Evolutionary conservation across 257 asterid genomes (phyloP).

Genomic region (Ilex asprella): DNA sequence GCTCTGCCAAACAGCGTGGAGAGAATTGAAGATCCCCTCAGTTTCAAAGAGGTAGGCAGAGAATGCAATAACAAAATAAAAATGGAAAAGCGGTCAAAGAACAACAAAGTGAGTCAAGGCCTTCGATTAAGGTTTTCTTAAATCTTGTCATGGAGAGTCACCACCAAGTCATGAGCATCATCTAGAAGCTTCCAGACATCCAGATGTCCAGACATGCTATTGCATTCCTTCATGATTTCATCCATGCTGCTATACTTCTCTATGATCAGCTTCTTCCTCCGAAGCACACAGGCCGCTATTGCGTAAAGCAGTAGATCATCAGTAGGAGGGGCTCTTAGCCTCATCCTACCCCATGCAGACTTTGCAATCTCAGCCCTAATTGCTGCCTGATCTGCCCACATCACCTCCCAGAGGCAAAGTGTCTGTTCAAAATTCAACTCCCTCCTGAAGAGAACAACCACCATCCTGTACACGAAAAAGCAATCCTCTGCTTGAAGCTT

Average conservation of each 20-base stretch:
- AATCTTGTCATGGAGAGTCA: constrained; percentile 68
- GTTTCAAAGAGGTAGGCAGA: background rate
- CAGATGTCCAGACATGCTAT: constrained; percentile 76
- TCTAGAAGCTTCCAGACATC: constrained; percentile 86
- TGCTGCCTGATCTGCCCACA: constrained; percentile 99
- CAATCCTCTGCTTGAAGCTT: constrained; percentile 90
- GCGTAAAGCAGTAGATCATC: constrained; percentile 81
- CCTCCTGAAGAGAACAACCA: constrained; percentile 79
- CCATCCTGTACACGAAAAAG: constrained; percentile 91
- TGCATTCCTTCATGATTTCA: constrained; percentile 79
- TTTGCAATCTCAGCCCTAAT: constrained; percentile 66
- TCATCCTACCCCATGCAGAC: constrained; percentile 62
- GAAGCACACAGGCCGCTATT: constrained; percentile 78
- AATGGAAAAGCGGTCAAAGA: background rate
- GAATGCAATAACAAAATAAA: background rate
- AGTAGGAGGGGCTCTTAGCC: constrained; percentile 72
- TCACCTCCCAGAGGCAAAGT: constrained; percentile 87
- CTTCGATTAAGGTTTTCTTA: constrained; percentile 14
- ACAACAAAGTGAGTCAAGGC: background rate
- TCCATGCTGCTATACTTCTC: constrained; percentile 87
- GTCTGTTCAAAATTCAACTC: constrained; percentile 80
- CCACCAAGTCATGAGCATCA: constrained; percentile 85
- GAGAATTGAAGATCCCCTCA: background rate
- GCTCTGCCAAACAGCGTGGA: no score
- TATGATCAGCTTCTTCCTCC: constrained; percentile 68